A percentile compares a stretch with the other conserved stretches of the same genome.
Conservation (phyloP, 257 asterid species). For the Eucommia ulmoides region DNA sequence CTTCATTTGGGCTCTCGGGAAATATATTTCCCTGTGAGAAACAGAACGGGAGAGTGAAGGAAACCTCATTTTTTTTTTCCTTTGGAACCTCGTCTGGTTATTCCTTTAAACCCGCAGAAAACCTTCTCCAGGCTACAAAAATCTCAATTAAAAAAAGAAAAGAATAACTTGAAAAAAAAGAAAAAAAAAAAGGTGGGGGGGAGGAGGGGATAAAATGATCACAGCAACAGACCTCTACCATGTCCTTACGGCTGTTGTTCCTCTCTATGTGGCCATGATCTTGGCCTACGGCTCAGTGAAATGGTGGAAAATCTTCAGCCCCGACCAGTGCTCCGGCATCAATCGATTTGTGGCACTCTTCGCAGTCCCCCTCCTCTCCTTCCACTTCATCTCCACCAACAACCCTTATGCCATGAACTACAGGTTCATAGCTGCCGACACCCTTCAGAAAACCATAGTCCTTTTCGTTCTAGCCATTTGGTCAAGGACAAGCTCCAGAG, state of each 20-base stretch:
- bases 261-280: constrained; percentile 39
- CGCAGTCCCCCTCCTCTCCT: constrained; percentile 39
- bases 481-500: constrained; percentile 32
- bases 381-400: constrained; percentile 35
- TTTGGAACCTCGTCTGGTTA: not conserved
- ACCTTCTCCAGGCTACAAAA: not conserved
- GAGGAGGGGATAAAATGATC: no score
- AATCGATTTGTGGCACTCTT: constrained; percentile 45
- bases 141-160: not conserved
- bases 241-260: constrained; percentile 44
- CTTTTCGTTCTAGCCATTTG: constrained; percentile 26
- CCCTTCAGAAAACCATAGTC: constrained; percentile 29
- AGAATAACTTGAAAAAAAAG: no score
- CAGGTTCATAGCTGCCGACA: constrained; percentile 41
- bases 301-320: constrained; percentile 42
- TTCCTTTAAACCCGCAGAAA: constrained; percentile 1
- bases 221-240: constrained; percentile 29
- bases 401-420: constrained; percentile 42
- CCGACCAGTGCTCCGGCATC: constrained; percentile 40
- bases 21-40: not conserved
- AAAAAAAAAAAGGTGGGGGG: no score
- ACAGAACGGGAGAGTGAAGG: not conserved
- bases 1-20: not conserved
- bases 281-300: constrained; percentile 39
- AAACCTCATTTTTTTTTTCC: not conserved